These are phyloP conservation scores for Fusarium anguioides DNA, from an alignment of 2,329 filamentous ascomycete genomes.

Conservation along the genomic window DNA sequence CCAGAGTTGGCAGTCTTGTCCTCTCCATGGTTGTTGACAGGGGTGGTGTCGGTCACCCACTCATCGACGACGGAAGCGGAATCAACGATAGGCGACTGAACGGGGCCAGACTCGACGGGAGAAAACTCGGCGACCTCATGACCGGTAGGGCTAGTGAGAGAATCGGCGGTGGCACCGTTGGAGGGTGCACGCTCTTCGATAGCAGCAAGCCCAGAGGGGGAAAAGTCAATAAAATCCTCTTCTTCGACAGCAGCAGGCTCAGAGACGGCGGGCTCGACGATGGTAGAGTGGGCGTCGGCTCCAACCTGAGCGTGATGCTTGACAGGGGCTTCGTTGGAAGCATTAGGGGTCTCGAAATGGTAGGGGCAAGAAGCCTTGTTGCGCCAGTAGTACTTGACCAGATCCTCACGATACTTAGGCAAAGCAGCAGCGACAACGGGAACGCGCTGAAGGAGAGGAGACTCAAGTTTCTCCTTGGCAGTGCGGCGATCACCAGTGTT, in stretches of 20 bases:
- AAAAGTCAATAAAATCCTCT: not conserved
- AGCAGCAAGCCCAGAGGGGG: not conserved
- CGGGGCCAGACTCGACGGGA: not conserved
- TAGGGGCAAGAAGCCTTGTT: slow-evolving; percentile 14
- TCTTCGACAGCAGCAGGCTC: not conserved
- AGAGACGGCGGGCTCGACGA: no score
- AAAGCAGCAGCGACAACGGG: not conserved
- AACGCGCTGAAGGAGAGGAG: slow-evolving; percentile 17
- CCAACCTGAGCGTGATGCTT: not conserved
- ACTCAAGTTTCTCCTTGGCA: slow-evolving; percentile 26
- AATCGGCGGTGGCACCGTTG: no score
- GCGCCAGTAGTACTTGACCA: slow-evolving; percentile 25
- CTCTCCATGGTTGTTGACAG: not conserved
- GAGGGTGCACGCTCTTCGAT: no score
- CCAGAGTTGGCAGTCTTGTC: not conserved
- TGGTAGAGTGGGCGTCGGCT: not conserved
- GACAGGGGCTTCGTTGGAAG: not conserved
- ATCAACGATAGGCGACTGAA: not conserved
- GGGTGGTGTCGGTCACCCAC: not conserved
- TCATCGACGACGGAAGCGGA: not conserved
- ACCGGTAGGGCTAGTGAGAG: no score
- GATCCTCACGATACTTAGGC: not conserved
- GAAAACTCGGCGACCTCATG: no score
- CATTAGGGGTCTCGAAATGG: not conserved
- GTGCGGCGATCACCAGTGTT: slow-evolving; percentile 17